Conservation (phyloP, 352 stramenopile species). For the Globisporangium barbulae region DNA sequence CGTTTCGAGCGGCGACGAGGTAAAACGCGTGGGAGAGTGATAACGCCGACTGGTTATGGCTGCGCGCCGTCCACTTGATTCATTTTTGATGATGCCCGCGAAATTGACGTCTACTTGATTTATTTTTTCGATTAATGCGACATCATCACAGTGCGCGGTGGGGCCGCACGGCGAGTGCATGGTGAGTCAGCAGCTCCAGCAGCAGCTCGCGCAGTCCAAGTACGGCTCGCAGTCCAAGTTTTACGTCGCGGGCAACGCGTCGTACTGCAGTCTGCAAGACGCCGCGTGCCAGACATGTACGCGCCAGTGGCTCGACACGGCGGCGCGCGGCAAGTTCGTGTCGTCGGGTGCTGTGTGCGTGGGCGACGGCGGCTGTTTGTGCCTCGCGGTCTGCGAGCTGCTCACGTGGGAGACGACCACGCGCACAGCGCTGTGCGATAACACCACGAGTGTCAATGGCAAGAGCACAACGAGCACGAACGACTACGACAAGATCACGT, state of each 20-base stretch:
- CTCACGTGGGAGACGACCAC: conserved; percentile 7
- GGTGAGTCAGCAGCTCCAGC: conserved; percentile 22
- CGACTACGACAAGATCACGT: not conserved
- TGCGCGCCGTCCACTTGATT: not conserved
- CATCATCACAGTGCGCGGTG: conserved; percentile 24
- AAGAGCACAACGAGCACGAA: not conserved
- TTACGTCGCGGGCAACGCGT: not conserved
- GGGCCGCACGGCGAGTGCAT: conserved; percentile 28
- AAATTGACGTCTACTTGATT: conserved; percentile 11
- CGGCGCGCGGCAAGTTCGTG: not conserved
- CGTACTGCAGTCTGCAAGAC: conserved; percentile 13
- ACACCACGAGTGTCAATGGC: not conserved
- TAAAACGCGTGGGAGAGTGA: not conserved
- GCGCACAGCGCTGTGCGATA: not conserved
- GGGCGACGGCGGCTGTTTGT: conserved; percentile 15
- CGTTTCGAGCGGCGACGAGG: not conserved
- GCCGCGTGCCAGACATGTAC: conserved; percentile 10
- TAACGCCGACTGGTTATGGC: not conserved
- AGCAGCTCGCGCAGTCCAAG: conserved; percentile 3
- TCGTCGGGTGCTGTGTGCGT: conserved; percentile 5
- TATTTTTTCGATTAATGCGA: conserved; percentile 5
- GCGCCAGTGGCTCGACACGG: not conserved
- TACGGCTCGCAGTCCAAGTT: conserved; percentile 3
- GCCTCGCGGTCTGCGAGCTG: conserved; percentile 18
- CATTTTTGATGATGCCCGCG: not conserved